Evolutionary conservation across 345 rosid genomes (phyloP).

Genomic region (Erodium maritimum): DNA sequence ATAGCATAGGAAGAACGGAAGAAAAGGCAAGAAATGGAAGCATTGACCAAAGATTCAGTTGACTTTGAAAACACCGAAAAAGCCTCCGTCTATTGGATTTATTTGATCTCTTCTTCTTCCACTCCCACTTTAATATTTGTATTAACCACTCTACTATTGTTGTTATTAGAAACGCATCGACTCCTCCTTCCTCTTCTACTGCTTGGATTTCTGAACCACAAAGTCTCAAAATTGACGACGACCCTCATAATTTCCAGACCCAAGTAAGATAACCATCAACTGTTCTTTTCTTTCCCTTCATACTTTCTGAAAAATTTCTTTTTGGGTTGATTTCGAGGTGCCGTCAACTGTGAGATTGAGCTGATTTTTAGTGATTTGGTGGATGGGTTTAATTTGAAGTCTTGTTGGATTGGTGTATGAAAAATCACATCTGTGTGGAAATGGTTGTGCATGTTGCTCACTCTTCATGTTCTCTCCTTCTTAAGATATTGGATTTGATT

Average conservation of each 20-base stretch:
- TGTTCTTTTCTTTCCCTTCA: no score
- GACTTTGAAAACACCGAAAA: constrained; percentile 43
- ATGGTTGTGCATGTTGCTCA: no score
- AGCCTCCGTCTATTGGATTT: constrained; percentile 22
- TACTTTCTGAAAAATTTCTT: no score
- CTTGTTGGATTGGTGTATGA: no score
- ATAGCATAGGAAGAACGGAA: constrained; percentile 28
- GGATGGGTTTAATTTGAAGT: no score
- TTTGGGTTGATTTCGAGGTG: no score
- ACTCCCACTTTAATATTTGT: constrained; percentile 6
- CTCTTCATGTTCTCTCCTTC: constrained; percentile 11
- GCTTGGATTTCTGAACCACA: not conserved
- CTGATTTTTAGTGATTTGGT: no score
- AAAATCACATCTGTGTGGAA: no score
- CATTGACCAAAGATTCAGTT: constrained; percentile 50
- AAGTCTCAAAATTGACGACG: not conserved
- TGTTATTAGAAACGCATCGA: constrained; percentile 1
- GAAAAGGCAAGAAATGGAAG: constrained; percentile 40
- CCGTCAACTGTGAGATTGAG: no score
- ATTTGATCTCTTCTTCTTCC: constrained; percentile 19
- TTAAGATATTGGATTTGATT: not conserved
- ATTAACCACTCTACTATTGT: not conserved
- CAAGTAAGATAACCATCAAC: not conserved
- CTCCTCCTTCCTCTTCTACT: not conserved
- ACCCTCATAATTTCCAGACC: not conserved